phyloP scores from a whole-genome alignment of 2,329 filamentous ascomycete species.

The Thelonectria discophora region DNA sequence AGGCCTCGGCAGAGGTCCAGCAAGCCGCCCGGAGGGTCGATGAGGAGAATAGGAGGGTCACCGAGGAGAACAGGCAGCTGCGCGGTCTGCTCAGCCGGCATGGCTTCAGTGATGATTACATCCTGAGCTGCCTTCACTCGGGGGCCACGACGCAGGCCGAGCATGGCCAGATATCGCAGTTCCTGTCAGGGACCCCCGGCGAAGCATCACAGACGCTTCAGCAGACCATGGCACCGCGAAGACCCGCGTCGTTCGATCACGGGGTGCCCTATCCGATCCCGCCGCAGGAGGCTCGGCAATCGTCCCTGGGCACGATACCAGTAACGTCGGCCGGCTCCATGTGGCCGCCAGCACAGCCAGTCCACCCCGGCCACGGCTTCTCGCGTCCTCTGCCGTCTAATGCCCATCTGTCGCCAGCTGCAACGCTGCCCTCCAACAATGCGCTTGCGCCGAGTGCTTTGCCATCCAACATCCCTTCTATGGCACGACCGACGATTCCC shows the following conservation, averaged over 20 bases:
- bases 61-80: constrained; percentile 74
- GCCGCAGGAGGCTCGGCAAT: constrained; percentile 46
- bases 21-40: constrained; percentile 72
- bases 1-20: constrained; percentile 77
- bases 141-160: constrained; percentile 32
- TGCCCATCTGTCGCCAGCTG: constrained; percentile 11
- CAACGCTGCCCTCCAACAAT: constrained; percentile 10
- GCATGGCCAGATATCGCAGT: constrained; percentile 31
- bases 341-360: constrained; percentile 45
- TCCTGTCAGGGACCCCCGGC: constrained; percentile 36
- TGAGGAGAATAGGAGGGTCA: constrained; percentile 75
- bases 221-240: constrained; percentile 49
- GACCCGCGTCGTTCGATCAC: constrained; percentile 43
- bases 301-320: constrained; percentile 46
- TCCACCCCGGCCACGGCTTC: constrained; percentile 39
- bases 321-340: constrained; percentile 43
- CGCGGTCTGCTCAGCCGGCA: constrained; percentile 65
- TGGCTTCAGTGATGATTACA: constrained; percentile 65
- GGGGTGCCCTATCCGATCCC: constrained; percentile 41
- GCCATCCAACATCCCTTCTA: constrained; percentile 24
- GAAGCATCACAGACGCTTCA: constrained; percentile 48
- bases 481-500: constrained; percentile 36
- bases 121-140: constrained; percentile 54
- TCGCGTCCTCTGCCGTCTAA: constrained; percentile 40
- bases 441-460: constrained; percentile 1